phyloP scores from a whole-genome alignment of 306 rosid genomes.

The Sphenostylis stenocarpa region DNA sequence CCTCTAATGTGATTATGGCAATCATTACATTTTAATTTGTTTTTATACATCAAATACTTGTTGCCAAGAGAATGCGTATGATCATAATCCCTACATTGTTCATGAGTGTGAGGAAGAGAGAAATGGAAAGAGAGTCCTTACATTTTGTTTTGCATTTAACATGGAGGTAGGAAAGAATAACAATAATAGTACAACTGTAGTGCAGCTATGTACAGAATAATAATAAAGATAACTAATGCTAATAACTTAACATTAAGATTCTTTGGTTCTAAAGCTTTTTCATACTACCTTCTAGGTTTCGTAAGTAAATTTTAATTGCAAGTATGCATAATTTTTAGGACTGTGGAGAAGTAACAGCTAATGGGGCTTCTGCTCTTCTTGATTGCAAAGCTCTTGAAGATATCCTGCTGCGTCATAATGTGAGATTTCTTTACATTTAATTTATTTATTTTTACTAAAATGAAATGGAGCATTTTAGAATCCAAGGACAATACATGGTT shows the following conservation, averaged over 20 bases:
- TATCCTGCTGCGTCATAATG: constrained; percentile 79
- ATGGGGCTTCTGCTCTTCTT: constrained; percentile 67
- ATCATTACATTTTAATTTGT: background rate
- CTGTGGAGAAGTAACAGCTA: constrained; percentile 70
- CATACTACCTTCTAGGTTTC: constrained; percentile 6
- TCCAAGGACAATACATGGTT: constrained; percentile 28
- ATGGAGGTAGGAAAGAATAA: constrained; percentile 8
- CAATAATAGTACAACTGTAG: background rate
- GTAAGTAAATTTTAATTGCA: constrained; percentile 14
- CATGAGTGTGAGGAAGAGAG: background rate
- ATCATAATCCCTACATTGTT: background rate
- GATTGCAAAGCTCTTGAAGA: constrained; percentile 81
- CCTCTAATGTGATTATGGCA: constrained; percentile 16
- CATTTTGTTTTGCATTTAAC: constrained; percentile 3
- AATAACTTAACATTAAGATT: background rate
- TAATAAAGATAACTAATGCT: background rate
- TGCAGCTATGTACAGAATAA: background rate
- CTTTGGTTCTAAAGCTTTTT: constrained; percentile 8
- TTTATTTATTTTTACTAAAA: background rate
- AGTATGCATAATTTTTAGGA: constrained; percentile 52
- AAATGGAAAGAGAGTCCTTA: constrained; percentile 9
- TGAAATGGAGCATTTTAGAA: background rate
- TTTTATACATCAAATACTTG: constrained; percentile 1
- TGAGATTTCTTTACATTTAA: constrained; percentile 41
- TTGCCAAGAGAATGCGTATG: background rate